Percentiles rank a stretch among this genome's conserved stretches.
Evolutionary conservation across 1,284 basidiomycete genomes (phyloP).

Genomic region (Trichosporon sp.): DNA sequence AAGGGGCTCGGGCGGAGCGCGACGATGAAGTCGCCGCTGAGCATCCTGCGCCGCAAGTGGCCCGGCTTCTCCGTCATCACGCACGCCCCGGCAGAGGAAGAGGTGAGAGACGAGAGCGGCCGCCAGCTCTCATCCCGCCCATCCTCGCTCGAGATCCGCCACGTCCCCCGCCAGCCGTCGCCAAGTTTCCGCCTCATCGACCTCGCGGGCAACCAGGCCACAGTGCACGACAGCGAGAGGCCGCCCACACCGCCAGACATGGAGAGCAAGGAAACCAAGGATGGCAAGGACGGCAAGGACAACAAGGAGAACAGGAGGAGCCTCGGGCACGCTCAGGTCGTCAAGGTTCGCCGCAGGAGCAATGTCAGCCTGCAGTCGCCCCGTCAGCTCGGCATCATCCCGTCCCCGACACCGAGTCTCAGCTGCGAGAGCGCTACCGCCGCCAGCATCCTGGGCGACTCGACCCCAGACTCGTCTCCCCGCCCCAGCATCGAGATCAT

Average conservation of each 20-base stretch:
- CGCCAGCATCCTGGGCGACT: constrained; percentile 1
- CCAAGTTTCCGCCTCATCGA: not conserved
- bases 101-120: not conserved
- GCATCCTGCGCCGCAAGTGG: not conserved
- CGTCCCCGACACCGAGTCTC: not conserved
- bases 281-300: not conserved
- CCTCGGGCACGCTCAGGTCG: not conserved
- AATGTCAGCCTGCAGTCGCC: not conserved
- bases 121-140: not conserved
- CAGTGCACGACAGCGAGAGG: not conserved
- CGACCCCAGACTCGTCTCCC: not conserved
- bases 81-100: not conserved
- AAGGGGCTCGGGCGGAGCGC: not conserved
- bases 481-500: not conserved
- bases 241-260: not conserved
- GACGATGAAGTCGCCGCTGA: constrained; percentile 1
- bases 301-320: not conserved
- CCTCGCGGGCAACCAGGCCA: not conserved
- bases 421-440: constrained; percentile 1
- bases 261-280: not conserved
- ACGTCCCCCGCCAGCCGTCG: not conserved
- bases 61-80: not conserved
- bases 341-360: not conserved
- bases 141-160: not conserved
- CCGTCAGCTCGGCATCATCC: not conserved